Evolutionary conservation across 345 rosid genomes (phyloP).

Genomic region (Turnera subulata): DNA sequence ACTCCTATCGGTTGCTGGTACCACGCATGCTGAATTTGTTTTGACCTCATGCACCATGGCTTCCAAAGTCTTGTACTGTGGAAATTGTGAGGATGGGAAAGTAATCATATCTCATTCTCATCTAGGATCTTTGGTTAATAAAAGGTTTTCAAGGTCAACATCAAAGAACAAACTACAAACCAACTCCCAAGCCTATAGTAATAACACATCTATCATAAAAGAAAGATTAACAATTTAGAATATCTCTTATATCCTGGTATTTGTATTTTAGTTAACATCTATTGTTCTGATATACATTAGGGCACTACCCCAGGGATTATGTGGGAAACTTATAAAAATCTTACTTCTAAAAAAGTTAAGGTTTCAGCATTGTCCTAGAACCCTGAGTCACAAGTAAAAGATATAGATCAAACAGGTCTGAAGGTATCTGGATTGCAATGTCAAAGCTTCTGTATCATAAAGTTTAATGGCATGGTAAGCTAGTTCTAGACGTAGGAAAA

Average conservation of each 20-base stretch:
- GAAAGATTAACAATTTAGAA: too few species aligned
- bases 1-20: slow-evolving; percentile 36
- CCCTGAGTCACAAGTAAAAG: too few species aligned
- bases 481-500: slow-evolving; percentile 1
- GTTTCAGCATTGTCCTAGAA: too few species aligned
- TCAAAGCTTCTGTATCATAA: too few species aligned
- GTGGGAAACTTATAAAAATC: too few species aligned
- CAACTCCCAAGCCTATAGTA: not conserved
- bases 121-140: not conserved
- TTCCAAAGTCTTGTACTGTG: slow-evolving; percentile 78
- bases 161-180: not conserved
- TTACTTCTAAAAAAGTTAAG: too few species aligned
- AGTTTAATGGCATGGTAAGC: not conserved
- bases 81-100: slow-evolving; percentile 16
- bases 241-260: not conserved
- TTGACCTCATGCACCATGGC: slow-evolving; percentile 63
- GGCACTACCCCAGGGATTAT: too few species aligned
- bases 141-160: slow-evolving; percentile 1
- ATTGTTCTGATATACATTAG: too few species aligned
- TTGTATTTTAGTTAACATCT: too few species aligned
- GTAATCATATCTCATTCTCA: not conserved
- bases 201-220: too few species aligned
- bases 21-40: slow-evolving; percentile 42
- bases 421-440: too few species aligned
- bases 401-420: too few species aligned